phyloP scores from a whole-genome alignment of 768 basidiomycete genomes.

The Lentinula sp. region DNA sequence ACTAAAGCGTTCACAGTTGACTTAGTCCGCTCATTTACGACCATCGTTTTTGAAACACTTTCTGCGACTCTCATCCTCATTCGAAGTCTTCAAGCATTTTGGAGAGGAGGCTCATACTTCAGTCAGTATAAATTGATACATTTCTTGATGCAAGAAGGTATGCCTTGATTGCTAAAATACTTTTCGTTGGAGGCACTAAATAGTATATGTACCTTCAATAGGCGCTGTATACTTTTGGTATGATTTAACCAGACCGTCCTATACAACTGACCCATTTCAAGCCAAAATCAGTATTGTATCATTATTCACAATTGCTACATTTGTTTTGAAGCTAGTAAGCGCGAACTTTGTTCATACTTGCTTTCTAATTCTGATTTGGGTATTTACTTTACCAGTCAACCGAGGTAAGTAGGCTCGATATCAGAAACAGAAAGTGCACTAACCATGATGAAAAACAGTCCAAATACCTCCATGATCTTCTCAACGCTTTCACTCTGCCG shows the following conservation, averaged over 20 bases:
- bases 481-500: slow-evolving; percentile 6
- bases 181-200: not conserved
- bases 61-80: slow-evolving; percentile 11
- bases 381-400: not conserved
- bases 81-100: slow-evolving; percentile 12
- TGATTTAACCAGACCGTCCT: not conserved
- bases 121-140: not conserved
- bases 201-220: not conserved
- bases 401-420: not conserved
- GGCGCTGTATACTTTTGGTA: not conserved
- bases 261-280: too few relatives aligned
- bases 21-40: slow-evolving; percentile 11
- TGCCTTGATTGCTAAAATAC: not conserved
- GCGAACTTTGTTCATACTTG: not conserved
- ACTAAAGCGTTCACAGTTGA: not conserved
- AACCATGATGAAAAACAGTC: not conserved
- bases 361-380: not conserved
- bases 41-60: slow-evolving; percentile 13
- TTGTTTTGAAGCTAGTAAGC: slow-evolving; percentile 1
- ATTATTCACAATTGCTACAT: not conserved
- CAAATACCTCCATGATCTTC: slow-evolving; percentile 5
- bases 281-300: not conserved
- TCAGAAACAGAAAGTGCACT: not conserved
- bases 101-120: not conserved
- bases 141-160: slow-evolving; percentile 5